Evolutionary conservation across 83 land plant species (phyloP), one percentile per base, ranked within the genome.

Genomic region (Picea engelmannii): DNA sequence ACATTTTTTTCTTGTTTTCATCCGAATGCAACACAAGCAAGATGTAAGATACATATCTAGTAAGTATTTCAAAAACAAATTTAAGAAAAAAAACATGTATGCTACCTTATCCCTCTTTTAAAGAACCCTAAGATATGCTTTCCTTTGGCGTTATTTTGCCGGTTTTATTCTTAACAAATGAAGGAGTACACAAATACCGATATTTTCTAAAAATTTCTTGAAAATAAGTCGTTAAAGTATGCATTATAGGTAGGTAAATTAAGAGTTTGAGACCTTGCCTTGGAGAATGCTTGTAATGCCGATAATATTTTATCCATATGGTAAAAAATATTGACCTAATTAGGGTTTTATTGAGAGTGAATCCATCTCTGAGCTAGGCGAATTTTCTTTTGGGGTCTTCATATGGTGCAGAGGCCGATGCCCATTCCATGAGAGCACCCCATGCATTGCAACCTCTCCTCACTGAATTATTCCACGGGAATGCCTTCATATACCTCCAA

Each of bases 191-290:
- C 60, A 73, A 83, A 24, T 97, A 88, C 85, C 76, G 23, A 17
- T 96, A 95, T 83, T 78, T 71, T 5, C 86, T 98, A 66, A 87
- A 95, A 62, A 95, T 92, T 77, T 92, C 95, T 2, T 76, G 95
- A 59, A 92, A 93, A 58, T 97, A 91, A 20, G 96, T 96, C 9
- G 58, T 97, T 2, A 88, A 91, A 82, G 83, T 92, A 3, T 97
- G 97, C 84, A 76, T 76, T 35, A 25, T 15, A 55, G 69, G 38
- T 35, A 35, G 35, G 88, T 86, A 80, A 78, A 69, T 17, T 24
- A 5, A 16, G 16, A 38, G 79, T 27, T 74, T 44, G 7, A 21
- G 13, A n/a, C 15, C 66, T 24, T 12, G 4, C 13, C 13, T 55
- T 2, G 59, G 59, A 13, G 0, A 55, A 55, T 2, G 59, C 59